Conservation (phyloP, 371 early-diverging fungal genomes). For the Lichtheimia ornata region DNA sequence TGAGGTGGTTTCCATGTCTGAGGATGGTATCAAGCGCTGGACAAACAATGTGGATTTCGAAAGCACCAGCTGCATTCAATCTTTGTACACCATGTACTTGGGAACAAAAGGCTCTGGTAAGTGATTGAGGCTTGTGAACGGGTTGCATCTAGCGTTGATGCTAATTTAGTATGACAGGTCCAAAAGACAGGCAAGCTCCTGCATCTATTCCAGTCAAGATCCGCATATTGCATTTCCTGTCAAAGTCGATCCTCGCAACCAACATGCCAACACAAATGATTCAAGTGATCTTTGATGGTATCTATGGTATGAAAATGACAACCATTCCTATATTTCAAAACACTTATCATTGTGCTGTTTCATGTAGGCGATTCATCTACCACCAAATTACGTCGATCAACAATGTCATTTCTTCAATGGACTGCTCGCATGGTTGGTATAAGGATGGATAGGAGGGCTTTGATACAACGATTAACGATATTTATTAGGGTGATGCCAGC, state of each 20-base stretch:
- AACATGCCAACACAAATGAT: constrained; percentile 67
- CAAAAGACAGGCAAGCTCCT: constrained; percentile 30
- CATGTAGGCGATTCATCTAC: constrained; percentile 58
- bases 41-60: constrained; percentile 66
- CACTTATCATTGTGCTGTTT: neutral
- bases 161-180: constrained; percentile 1
- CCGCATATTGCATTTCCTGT: constrained; percentile 62
- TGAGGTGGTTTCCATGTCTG: constrained; percentile 67
- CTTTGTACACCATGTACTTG: constrained; percentile 68
- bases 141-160: no score
- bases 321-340: neutral
- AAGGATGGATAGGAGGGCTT: no score
- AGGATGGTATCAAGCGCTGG: constrained; percentile 71
- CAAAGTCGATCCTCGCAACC: constrained; percentile 66
- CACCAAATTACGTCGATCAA: constrained; percentile 66
- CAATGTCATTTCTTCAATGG: constrained; percentile 89
- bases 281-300: constrained; percentile 78
- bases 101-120: constrained; percentile 40
- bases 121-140: neutral
- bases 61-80: constrained; percentile 46
- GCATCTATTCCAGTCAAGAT: constrained; percentile 63
- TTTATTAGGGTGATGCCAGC: constrained; percentile 35
- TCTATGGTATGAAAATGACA: constrained; percentile 57
- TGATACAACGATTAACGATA: no score
- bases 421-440: constrained; percentile 71